Evolutionary conservation across 2,329 filamentous ascomycete species (phyloP), one percentile per base, ranked within the genome.

Genomic region (Pestalotiopsis sp.): DNA sequence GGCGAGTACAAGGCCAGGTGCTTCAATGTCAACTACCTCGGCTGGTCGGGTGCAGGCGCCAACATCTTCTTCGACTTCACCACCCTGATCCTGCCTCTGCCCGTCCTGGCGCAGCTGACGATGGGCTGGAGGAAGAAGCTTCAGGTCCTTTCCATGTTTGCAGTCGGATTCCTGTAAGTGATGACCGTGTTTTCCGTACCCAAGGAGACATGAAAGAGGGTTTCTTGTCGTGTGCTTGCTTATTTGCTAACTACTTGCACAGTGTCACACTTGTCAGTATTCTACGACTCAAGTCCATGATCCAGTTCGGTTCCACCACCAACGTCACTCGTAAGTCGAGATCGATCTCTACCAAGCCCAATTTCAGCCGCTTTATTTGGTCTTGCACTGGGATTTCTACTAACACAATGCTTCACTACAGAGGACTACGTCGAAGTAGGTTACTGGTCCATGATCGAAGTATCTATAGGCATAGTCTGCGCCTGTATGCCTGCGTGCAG

Each of bases 401-500:
- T 63, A 11, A 63, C 40, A n/a, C 20, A 14, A 3, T 17, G 5
- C 39, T 52, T 30, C 11, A 14, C 17, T 44, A 52, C 40, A 65
- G 63, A 65, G 66, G 68, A 69, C 64, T 68, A 65, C 44, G 66
- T 68, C 22, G 66, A 64, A n/a, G 67, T 69, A 11, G 66, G 66
- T 11, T 61, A 66, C 38, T 73, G 71, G 72, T 72, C 70, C 11
- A 74, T 70, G 10, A 71, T 74, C 55, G 72, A 74, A 40, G 69
- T 72, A 11, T 69, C 68, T 2, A 71, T 72, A 4, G 71, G 72
- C 26, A 63, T 73, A 39, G 66, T 71, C 20, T 74, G 72, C 55
- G 70, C 71, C 2, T 72, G 72, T 65, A 69, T 74, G 66, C 72
- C 71, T 10, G 70, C 72, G 6, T 69, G 73, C 17, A 69, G 72